Conservation (phyloP, 2,329 filamentous ascomycete species). For the Trichoderma polysporum region DNA sequence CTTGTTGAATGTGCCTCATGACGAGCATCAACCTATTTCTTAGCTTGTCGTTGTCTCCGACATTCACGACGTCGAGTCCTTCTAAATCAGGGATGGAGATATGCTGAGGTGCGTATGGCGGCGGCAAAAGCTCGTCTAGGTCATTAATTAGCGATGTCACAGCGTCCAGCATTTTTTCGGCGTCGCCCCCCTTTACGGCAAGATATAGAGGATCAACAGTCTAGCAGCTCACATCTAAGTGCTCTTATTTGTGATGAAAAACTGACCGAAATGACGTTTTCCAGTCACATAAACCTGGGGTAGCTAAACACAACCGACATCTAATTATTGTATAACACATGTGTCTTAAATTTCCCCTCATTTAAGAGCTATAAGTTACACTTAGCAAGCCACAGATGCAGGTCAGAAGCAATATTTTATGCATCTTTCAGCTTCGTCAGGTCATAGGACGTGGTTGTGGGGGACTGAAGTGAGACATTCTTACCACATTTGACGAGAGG, state of each 20-base stretch:
- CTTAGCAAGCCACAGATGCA: not conserved
- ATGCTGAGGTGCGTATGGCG: too few relatives aligned
- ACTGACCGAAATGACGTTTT: not conserved
- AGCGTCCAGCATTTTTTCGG: too few relatives aligned
- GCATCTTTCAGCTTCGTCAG: not conserved
- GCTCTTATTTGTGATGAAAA: not conserved
- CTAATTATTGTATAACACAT: not conserved
- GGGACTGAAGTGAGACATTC: not conserved
- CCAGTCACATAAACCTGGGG: not conserved
- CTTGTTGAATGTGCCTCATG: too few relatives aligned
- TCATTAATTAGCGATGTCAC: too few relatives aligned
- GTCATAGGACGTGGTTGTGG: not conserved
- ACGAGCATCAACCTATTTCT: too few relatives aligned
- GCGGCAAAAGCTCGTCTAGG: too few relatives aligned
- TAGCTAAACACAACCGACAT: not conserved
- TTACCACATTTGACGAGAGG: not conserved
- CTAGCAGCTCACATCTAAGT: not conserved
- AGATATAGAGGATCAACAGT: fast-evolving
- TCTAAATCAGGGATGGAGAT: too few relatives aligned
- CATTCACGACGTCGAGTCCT: too few relatives aligned
- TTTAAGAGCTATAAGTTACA: not conserved
- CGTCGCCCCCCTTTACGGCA: too few relatives aligned
- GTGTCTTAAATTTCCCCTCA: not conserved
- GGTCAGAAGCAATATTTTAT: not conserved
- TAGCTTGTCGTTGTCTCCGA: too few relatives aligned